Conservation (phyloP, 1,284 basidiomycete genomes). For the Pseudozyma thailandica region DNA sequence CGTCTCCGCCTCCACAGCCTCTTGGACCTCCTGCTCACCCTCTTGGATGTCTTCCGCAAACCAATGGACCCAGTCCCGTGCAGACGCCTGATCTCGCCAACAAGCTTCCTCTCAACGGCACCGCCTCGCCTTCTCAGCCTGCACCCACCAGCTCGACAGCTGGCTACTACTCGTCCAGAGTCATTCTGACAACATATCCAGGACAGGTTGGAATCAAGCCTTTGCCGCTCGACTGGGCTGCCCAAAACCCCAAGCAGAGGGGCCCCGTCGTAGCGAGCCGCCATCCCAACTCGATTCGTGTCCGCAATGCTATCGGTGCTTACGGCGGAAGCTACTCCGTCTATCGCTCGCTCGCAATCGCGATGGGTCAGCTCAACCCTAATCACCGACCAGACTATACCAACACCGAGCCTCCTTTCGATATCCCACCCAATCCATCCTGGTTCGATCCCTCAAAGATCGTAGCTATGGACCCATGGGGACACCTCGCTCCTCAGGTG, state of each 20-base stretch:
- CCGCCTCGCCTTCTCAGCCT: conserved; percentile 27
- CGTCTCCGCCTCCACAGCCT: conserved; percentile 54
- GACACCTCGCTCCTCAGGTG: conserved; percentile 84
- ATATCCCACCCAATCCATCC: conserved; percentile 80
- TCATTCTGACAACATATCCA: conserved; percentile 63
- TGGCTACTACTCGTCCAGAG: conserved; percentile 49
- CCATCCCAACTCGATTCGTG: conserved; percentile 83
- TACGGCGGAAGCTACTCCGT: conserved; percentile 94
- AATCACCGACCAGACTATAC: conserved; percentile 74
- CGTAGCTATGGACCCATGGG: conserved; percentile 93
- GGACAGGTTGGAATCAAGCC: conserved; percentile 74
- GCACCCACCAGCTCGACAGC: conserved; percentile 28
- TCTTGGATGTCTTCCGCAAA: conserved; percentile 32
- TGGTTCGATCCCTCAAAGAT: conserved; percentile 88
- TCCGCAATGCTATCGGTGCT: conserved; percentile 91
- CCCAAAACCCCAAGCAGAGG: conserved; percentile 74
- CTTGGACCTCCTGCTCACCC: conserved; percentile 51
- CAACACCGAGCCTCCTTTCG: conserved; percentile 87
- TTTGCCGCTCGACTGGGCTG: conserved; percentile 84
- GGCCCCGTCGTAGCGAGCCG: conserved; percentile 92
- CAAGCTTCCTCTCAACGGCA: conserved; percentile 16
- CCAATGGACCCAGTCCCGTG: conserved; percentile 51
- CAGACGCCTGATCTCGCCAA: conserved; percentile 52
- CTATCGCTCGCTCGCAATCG: conserved; percentile 82
- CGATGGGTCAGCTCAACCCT: conserved; percentile 84